Base-by-base conservation (phyloP, 2,329 filamentous ascomycete genomes). In the Plectosphaerella plurivora region DNA sequence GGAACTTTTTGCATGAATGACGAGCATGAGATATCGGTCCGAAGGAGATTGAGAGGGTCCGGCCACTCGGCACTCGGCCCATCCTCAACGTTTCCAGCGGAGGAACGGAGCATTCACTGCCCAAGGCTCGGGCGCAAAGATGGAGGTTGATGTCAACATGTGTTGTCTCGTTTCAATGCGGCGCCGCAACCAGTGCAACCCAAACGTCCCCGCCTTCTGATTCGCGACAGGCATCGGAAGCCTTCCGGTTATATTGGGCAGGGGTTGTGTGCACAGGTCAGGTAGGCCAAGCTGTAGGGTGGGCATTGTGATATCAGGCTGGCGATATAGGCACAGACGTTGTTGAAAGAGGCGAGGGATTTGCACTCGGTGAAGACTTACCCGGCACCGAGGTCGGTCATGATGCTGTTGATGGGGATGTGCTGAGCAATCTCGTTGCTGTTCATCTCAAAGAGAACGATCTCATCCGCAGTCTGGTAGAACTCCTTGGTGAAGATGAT, bases 381-480 rank as follows among this genome's bases (percentile, higher is more conserved):
- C 71, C 71, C 71, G 16, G 71, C 71, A 55, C 71, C 71, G 25
- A 73, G 64, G 53, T 73, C 71, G 51, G 73, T 58, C 55, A 73
- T 62, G 41, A 67, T 68, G 37, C 68, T 62, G 12, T 64, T 64
- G 1, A 54, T 12, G 11, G 60, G 53, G 18, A 62, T 52, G 25
- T 69, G 54, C 12, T 57, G 59, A n/a, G 66, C 66, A 51, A 73
- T 64, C 2, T 69, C 64, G n/a, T 55, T 49, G 7, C 69, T 69
- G 56, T 72, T 60, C 47, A 57, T 51, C 36, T 69, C 58, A 35
- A 73, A 68, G 2, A 73, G 56, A 8, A 55, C 59, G 18, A 69
- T 69, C 59, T 73, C 71, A 36, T 73, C 71, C 28, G 67, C 64
- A 3, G 71, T 71, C 53, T 73, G 71, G 53, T 73, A 73, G 53